Conservation (phyloP, 139 green algal species). For the Auxenochlorella pyrenoidosa region DNA sequence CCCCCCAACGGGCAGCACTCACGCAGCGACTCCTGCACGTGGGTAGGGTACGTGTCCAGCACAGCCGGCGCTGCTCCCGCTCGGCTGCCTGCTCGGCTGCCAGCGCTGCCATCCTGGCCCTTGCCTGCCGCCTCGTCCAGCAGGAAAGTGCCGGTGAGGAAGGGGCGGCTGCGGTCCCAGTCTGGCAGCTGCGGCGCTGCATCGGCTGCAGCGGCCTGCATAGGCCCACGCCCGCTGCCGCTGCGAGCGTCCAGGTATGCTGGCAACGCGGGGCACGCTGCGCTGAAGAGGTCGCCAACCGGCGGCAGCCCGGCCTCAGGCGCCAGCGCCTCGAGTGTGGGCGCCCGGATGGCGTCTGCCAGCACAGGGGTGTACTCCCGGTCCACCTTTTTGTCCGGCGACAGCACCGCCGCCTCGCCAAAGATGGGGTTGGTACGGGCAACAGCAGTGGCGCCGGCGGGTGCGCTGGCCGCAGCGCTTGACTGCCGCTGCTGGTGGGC, state of each 20-base stretch:
- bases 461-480: background rate
- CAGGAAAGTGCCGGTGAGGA: constrained; percentile 41
- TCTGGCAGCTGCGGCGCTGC: constrained; percentile 2
- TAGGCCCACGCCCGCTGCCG: too few relatives aligned
- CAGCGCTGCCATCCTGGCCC: background rate
- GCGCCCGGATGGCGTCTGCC: constrained; percentile 23
- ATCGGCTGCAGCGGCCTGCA: background rate
- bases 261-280: background rate
- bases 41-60: background rate
- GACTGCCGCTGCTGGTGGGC: constrained; percentile 14
- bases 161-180: constrained; percentile 38
- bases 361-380: constrained; percentile 33
- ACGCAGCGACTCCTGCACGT: constrained; percentile 10
- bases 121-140: background rate
- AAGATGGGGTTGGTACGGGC: constrained; percentile 29
- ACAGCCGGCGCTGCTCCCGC: background rate
- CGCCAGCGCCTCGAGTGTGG: constrained; percentile 14
- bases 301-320: constrained; percentile 27
- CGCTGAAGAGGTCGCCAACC: constrained; percentile 48
- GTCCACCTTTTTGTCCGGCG: constrained; percentile 18
- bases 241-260: background rate
- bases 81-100: background rate
- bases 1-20: background rate
- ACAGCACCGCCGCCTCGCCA: constrained; percentile 23
- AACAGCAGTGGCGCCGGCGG: background rate